These are phyloP conservation scores for Colletotrichum sp. DNA, from an alignment of 2,329 filamentous ascomycete species.

Conservation along the genomic window DNA sequence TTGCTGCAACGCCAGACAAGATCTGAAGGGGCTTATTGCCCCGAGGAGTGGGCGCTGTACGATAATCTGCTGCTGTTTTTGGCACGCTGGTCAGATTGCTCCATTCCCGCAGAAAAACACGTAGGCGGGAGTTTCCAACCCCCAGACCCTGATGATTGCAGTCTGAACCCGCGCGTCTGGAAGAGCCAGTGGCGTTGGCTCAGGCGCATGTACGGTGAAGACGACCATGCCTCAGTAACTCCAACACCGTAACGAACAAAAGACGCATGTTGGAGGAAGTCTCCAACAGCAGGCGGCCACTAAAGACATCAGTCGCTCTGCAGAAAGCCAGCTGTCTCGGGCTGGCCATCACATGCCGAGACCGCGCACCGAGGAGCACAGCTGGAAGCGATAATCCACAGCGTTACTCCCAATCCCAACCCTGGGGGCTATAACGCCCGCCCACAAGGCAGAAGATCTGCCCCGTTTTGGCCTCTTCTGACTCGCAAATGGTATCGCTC, in stretches of 20 bases:
- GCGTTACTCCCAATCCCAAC: neutral
- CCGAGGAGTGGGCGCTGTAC: neutral
- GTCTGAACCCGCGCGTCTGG: neutral
- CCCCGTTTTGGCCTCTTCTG: neutral
- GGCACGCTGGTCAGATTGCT: neutral
- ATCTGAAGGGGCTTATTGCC: neutral
- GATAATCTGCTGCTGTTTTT: neutral
- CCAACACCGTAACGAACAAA: neutral
- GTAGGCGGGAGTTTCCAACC: neutral
- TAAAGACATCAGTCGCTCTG: neutral
- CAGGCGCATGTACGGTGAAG: neutral
- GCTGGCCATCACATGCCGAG: neutral
- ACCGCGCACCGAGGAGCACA: neutral
- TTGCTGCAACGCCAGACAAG: neutral
- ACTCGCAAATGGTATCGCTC: conserved; percentile 1
- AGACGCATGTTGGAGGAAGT: neutral
- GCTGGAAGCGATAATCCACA: neutral
- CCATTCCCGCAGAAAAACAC: neutral
- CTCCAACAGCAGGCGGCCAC: neutral
- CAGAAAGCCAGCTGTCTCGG: neutral
- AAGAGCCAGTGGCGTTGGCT: neutral
- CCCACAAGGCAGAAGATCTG: neutral
- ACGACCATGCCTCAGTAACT: neutral
- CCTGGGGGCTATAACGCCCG: neutral
- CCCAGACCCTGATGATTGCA: neutral